These are phyloP conservation scores for Thyridium curvatum DNA, from an alignment of 2,329 filamentous ascomycete genomes.

Conservation along the genomic window DNA sequence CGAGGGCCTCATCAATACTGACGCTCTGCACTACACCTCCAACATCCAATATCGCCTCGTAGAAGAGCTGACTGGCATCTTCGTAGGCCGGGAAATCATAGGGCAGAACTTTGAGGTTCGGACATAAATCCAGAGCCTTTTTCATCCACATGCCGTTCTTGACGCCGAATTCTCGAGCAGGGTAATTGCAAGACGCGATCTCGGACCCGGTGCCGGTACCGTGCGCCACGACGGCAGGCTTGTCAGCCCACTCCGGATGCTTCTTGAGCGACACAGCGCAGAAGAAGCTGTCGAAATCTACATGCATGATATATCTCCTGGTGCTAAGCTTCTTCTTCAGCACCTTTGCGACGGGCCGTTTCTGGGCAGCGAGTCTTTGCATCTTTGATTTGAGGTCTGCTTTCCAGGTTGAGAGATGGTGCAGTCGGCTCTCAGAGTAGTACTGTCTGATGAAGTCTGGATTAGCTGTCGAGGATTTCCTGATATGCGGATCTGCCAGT, in stretches of 20 bases:
- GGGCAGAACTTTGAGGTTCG: conserved; percentile 80
- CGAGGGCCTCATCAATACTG: conserved; percentile 88
- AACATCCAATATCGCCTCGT: conserved; percentile 72
- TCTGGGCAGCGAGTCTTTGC: conserved; percentile 72
- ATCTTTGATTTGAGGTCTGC: conserved; percentile 85
- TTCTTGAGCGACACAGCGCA: conserved; percentile 83
- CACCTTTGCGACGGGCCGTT: conserved; percentile 36
- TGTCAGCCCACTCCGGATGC: conserved; percentile 66
- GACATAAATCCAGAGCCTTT: conserved; percentile 72
- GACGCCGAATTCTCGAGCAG: conserved; percentile 76
- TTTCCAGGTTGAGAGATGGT: conserved; percentile 96
- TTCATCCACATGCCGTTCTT: conserved; percentile 99
- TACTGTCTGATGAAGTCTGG: conserved; percentile 92
- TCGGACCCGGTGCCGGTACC: conserved; percentile 80
- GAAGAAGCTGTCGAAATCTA: conserved; percentile 98
- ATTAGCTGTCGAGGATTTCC: conserved; percentile 86
- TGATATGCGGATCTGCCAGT: conserved; percentile 75
- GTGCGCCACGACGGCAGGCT: conserved; percentile 85
- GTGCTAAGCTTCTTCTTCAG: conserved; percentile 52
- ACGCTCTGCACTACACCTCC: conserved; percentile 90
- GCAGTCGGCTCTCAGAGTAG: conserved; percentile 89
- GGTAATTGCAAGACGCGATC: conserved; percentile 96
- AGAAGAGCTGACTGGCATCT: conserved; percentile 82
- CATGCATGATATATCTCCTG: conserved; percentile 82
- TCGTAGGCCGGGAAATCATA: conserved; percentile 97